Evolutionary conservation across 1,284 basidiomycete species (phyloP), one percentile per base, ranked within the genome.

Genomic region (Papiliotrema nemorosa): DNA sequence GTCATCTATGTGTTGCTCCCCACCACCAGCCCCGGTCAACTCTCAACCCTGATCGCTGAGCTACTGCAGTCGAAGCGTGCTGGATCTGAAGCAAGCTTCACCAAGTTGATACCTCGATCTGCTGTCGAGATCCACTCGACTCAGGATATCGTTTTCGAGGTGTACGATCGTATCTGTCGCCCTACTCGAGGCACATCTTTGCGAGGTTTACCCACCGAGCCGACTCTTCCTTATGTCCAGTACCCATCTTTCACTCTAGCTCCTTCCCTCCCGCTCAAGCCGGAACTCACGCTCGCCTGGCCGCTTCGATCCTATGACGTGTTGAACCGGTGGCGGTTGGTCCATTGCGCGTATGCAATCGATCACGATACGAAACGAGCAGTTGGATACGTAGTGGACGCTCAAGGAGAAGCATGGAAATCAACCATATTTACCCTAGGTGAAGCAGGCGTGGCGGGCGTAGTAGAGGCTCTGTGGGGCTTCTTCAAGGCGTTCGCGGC

Each of bases 401-500:
- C 48, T 36, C 45, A 60, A 26, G 70, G 69, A 13, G 66, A 73
- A 33, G 53, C 53, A 16, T 60, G 55, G 42, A 41, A 6, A 3
- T 33, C 66, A 16, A 52, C 39, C 25, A 39, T 49, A 12, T 60
- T 52, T 52, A 49, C 24, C n/a, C 39, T 42, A 5, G 38, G 39
- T 20, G 34, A 22, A 29, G 27, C 36, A 13, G 43, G 37, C 14
- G 38, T 36, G 47, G n/a, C 25, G 27, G 40, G 47, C 16, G 35
- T 45, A 37, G 37, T 60, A 16, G 46, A 43, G 6, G 47, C 22
- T 43, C 25, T 62, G 3, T 55, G 50, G 49, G 36, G 34, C 20
- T 60, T 50, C 41, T 44, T 50, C 29, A 26, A 63, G 40, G 62
- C 69, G 26, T 84, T 82, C 64, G 81, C 80, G 14, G 72, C 75